Base-by-base conservation (phyloP, 2,329 filamentous ascomycete species). In the Mollisiaceae sp. region DNA sequence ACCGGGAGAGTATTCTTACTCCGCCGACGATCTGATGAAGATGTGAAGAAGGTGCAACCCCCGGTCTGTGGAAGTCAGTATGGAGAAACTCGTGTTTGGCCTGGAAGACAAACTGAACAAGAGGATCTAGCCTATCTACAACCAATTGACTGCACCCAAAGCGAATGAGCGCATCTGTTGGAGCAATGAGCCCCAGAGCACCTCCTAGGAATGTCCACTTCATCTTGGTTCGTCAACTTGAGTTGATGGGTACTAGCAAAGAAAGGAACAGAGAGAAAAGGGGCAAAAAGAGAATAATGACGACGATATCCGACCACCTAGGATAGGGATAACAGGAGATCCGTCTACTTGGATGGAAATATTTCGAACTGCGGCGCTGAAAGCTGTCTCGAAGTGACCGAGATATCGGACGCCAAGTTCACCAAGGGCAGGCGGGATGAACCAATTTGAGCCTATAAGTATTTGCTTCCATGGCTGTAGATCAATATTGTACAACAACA, bases 21-120 rank as follows among this genome's bases (percentile, higher is more conserved):
- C 69, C 68, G 22, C 69, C 65, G 56, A 69, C 63, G 8, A 72
- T 65, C 60, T 70, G 67, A 47, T 71, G 68, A 3, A 71, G 62
- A 38, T 70, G 70, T 15, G 63, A 52, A 24, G 69, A 67, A 14
- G 65, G 67, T 47, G 32, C 52, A 5, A 57, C 43, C 3, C 69
- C 69, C 0, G 69, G 69, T 15, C 63, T 64, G 43, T n/a, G 4
- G 8, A 45, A 20, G 43, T 45, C 15, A 45, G 43, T 18, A 20
- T 20, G 4, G 15, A 20, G 15, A 12, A 3, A 45, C 18, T 45
- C n/a, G 8, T 18, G 43, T 18, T 20, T 45, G 2, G 15, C 18
- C n/a, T 18, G 15, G 14, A 18, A 20, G 43, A 45, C 43, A 20
- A 8, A 45, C 43, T 45, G 43, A 5, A 69, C 67, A 24, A 70